These are phyloP conservation scores for Bolboschoenoplectus hybrid DNA, from an alignment of 202 grass and related monocot species.

Conservation along the genomic window DNA sequence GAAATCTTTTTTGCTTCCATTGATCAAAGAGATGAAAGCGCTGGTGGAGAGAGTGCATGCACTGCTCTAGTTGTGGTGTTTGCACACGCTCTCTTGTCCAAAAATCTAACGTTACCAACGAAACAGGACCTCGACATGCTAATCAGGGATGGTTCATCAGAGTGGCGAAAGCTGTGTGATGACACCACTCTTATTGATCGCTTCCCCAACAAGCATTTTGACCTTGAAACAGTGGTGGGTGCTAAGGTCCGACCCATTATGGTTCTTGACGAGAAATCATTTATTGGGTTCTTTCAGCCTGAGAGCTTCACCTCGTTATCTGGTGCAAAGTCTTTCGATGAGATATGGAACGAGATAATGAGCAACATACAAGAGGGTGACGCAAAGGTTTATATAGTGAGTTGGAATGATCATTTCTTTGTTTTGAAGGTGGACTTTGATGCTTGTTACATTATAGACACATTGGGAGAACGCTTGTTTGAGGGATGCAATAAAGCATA, in stretches of 20 bases:
- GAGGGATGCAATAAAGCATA: conserved; percentile 94
- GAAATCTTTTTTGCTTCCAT: conserved; percentile 89
- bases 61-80: conserved; percentile 83
- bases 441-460: conserved; percentile 81
- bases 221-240: conserved; percentile 81
- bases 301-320: conserved; percentile 82
- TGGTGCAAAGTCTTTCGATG: conserved; percentile 86
- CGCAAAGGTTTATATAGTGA: conserved; percentile 71
- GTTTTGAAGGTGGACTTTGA: conserved; percentile 73
- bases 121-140: conserved; percentile 65
- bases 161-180: conserved; percentile 81
- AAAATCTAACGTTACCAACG: conserved; percentile 55
- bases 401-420: conserved; percentile 99
- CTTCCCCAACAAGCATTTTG: conserved; percentile 94
- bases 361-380: conserved; percentile 28
- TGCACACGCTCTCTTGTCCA: conserved; percentile 64
- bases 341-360: conserved; percentile 76
- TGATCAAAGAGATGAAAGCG: conserved; percentile 87
- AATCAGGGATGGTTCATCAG: conserved; percentile 82
- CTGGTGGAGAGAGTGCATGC: conserved; percentile 96
- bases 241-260: conserved; percentile 60
- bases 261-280: conserved; percentile 69
- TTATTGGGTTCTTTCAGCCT: conserved; percentile 95
- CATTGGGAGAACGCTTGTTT: conserved; percentile 81
- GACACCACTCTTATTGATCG: conserved; percentile 51